Conservation (phyloP, 2,329 filamentous ascomycete species). For the Cordyceps fumosorosea region DNA sequence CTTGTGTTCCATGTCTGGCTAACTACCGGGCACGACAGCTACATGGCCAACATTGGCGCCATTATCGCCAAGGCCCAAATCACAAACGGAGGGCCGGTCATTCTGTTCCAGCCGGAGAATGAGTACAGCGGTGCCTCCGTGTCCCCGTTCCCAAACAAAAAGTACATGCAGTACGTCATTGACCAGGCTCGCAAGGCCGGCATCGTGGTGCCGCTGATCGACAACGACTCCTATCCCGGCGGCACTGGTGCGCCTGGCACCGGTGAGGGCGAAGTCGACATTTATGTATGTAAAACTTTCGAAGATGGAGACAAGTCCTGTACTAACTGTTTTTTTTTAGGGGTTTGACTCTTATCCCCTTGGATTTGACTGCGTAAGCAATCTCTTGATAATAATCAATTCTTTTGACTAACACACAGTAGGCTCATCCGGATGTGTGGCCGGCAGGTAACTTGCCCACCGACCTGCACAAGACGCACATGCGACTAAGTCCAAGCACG, state of each 20-base stretch:
- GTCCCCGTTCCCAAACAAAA: constrained; percentile 54
- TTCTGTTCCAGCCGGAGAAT: constrained; percentile 75
- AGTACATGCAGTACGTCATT: constrained; percentile 65
- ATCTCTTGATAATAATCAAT: no score
- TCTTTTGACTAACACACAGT: neutral
- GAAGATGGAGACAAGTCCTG: neutral
- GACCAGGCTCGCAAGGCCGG: constrained; percentile 62
- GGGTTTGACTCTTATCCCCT: constrained; percentile 60
- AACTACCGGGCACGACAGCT: constrained; percentile 31
- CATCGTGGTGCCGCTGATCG: constrained; percentile 68
- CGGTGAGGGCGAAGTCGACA: constrained; percentile 46
- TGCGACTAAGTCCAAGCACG: constrained; percentile 55
- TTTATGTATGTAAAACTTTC: constrained; percentile 38
- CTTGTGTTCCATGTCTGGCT: neutral
- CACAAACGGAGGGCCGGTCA: constrained; percentile 74
- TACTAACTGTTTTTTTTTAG: constrained; percentile 15
- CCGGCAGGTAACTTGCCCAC: constrained; percentile 25
- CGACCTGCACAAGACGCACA: constrained; percentile 48
- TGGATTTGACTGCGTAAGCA: constrained; percentile 44
- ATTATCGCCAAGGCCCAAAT: constrained; percentile 72
- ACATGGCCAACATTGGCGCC: constrained; percentile 53
- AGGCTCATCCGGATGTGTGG: constrained; percentile 43
- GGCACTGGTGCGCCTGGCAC: constrained; percentile 61
- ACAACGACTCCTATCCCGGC: constrained; percentile 58
- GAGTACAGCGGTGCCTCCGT: constrained; percentile 57